Evolutionary conservation across 805 yeast genomes (phyloP).

Genomic region (Wickerhamiella sergipiensis): DNA sequence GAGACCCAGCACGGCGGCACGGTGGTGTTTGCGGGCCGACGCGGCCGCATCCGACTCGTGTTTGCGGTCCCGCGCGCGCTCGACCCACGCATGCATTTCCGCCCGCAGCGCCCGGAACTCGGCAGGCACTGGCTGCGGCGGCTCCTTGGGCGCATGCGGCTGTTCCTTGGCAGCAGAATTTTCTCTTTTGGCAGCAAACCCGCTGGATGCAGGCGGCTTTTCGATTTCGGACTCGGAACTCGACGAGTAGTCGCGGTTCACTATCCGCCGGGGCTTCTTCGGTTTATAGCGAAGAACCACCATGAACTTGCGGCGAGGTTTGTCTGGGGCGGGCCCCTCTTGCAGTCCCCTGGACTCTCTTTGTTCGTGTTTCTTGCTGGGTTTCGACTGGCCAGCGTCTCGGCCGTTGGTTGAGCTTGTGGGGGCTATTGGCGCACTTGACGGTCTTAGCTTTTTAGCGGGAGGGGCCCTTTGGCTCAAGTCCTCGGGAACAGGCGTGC

Average conservation of each 20-base stretch:
- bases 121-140: constrained; percentile 2
- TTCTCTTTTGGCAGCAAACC: no score
- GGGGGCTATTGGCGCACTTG: background rate
- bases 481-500: constrained; percentile 1
- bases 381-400: background rate
- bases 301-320: background rate
- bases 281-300: constrained; percentile 5
- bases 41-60: constrained; percentile 28
- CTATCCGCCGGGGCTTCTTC: background rate
- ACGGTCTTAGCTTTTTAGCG: background rate
- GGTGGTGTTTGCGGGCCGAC: constrained; percentile 16
- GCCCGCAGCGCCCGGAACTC: constrained; percentile 17
- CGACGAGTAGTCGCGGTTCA: background rate
- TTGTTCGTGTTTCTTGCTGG: background rate
- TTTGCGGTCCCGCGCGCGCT: constrained; percentile 26
- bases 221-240: background rate
- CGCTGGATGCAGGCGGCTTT: background rate
- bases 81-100: constrained; percentile 26
- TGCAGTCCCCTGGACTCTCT: background rate
- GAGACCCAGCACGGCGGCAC: constrained; percentile 25
- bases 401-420: background rate
- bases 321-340: background rate
- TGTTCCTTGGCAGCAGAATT: no score
- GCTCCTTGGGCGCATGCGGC: background rate
- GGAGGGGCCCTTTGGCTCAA: background rate